Base-by-base conservation (phyloP, 495 filamentous ascomycete species). In the Apiosordaria backusii region DNA sequence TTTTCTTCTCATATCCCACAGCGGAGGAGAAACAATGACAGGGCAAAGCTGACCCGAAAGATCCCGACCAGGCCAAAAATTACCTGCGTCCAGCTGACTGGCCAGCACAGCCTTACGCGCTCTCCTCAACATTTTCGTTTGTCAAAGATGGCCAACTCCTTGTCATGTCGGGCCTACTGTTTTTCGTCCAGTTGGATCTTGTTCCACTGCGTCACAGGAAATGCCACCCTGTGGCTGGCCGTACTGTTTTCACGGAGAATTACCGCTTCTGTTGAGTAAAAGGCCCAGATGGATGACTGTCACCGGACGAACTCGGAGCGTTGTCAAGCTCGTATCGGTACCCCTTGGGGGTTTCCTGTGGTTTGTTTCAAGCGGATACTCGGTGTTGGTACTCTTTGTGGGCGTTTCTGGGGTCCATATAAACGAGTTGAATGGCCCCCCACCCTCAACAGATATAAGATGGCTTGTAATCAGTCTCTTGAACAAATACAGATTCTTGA, bases 51-150 rank as follows among this genome's bases (percentile, higher is more conserved):
- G 24, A 65, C 64, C 69, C 69, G 69, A 69, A 59, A 69, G 64
- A 65, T 69, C 57, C 69, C 69, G 69, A 66, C n/a, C 19, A 26
- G 22, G 1, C 59, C 27, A 0, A 57, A 67, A 50, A 62, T 21
- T 13, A 23, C 21, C 57, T 54, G 27, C 50, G 23, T 63, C 52
- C 69, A 71, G 64, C 69, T 71, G 64, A 71, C 60, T n/a, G 52
- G 22, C 50, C 26, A 27, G 26, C 64, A 66, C 45, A 61, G 64
- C 65, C 52, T 29, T 21, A 24, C n/a, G 35, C 5, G 35, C 57
- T 35, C 26, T 19, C 53, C 35, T 10, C 16, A 26, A 50, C 52
- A 50, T 59, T 27, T 26, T 19, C 23, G 10, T 59, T 59, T 25
- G 57, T 59, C 57, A 18, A 23, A 59, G 22, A 26, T 27, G 10